A percentile compares a stretch with the other conserved stretches of the same genome.
Evolutionary conservation across 345 rosid species (phyloP).

Genomic region (Eucalyptus marginata): DNA sequence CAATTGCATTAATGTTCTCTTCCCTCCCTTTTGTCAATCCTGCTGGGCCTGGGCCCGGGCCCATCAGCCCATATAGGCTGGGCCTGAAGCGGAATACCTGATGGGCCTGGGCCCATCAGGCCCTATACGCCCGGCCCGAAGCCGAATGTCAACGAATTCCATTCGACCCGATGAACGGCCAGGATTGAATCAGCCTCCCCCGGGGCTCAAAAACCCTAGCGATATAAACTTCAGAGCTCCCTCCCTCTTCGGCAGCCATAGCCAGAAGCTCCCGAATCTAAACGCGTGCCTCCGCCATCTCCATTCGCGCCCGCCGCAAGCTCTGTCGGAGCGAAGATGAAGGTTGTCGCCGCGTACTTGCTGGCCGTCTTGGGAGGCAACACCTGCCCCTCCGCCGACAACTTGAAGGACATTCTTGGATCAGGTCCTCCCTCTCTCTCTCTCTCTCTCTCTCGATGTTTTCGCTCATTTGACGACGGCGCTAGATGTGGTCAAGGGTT

Average conservation of each 20-base stretch:
- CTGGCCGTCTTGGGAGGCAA: conserved; percentile 54
- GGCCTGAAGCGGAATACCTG: neutral
- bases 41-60: neutral
- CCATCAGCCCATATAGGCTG: neutral
- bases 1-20: neutral
- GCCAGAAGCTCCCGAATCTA: neutral
- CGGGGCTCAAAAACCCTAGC: neutral
- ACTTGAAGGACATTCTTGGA: conserved; percentile 31
- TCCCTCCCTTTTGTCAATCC: neutral
- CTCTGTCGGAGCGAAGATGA: conserved; percentile 9
- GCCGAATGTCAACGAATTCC: neutral
- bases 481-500: neutral
- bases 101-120: neutral
- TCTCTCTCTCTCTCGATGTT: neutral
- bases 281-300: neutral
- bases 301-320: neutral
- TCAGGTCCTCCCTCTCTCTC: conserved; percentile 8
- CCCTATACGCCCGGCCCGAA: neutral
- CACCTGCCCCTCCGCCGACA: conserved; percentile 19
- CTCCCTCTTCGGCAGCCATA: neutral
- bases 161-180: neutral
- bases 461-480: neutral
- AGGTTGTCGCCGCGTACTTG: conserved; percentile 47
- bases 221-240: neutral
- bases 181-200: neutral